phyloP scores from a whole-genome alignment of 495 filamentous ascomycete genomes.

The Amorphotheca resinae region DNA sequence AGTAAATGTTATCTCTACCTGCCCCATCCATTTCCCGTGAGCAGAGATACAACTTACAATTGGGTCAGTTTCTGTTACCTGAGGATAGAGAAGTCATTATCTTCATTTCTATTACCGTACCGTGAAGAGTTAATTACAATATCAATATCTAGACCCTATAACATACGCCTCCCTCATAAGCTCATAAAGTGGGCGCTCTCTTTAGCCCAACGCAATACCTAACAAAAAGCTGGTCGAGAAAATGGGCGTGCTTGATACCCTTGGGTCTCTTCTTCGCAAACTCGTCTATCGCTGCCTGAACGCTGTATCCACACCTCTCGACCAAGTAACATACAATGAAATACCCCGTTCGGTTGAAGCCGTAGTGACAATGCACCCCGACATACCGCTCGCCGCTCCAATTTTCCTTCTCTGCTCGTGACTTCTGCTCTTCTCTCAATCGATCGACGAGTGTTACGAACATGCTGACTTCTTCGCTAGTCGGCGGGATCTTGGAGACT shows the following conservation, averaged over 20 bases:
- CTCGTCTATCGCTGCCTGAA: constrained; percentile 68
- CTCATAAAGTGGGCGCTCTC: constrained; percentile 18
- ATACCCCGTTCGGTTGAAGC: constrained; percentile 42
- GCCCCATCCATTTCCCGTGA: no score
- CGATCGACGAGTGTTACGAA: constrained; percentile 74
- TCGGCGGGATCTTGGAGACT: constrained; percentile 79
- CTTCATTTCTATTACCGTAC: no score
- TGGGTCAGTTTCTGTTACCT: no score
- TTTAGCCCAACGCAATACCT: constrained; percentile 40
- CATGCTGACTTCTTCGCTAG: constrained; percentile 51
- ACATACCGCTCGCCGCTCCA: constrained; percentile 33
- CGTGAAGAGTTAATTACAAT: no score
- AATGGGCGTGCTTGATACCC: constrained; percentile 83
- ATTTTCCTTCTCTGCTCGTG: constrained; percentile 26
- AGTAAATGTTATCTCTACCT: no score
- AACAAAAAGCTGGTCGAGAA: constrained; percentile 74
- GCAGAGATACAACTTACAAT: no score
- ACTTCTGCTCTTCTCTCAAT: constrained; percentile 39
- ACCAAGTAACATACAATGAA: constrained; percentile 87
- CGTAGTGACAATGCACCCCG: constrained; percentile 87
- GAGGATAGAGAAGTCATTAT: no score
- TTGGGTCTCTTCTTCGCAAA: constrained; percentile 64
- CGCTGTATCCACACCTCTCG: constrained; percentile 57
- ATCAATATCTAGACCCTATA: no score
- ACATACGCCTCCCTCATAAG: no score